Base-by-base conservation (phyloP, 805 yeast genomes). In the Candida sithepensis region DNA sequence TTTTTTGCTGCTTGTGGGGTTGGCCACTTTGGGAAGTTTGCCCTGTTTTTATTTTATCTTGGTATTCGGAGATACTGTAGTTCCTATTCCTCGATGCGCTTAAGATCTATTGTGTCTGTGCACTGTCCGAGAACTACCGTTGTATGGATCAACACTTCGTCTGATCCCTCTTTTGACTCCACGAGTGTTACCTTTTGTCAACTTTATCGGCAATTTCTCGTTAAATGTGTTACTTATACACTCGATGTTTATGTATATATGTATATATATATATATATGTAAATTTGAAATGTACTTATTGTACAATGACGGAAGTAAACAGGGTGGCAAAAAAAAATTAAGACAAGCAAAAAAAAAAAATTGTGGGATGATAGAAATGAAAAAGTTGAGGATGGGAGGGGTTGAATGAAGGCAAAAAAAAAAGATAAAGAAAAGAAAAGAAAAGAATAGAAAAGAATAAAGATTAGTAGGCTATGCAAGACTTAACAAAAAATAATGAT, bases 221-320 rank as follows among this genome's bases (percentile, higher is more conserved):
- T n/a, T n/a, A n/a, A n/a, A n/a, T n/a, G n/a, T n/a, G n/a, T n/a
- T n/a, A n/a, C n/a, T n/a, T n/a, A n/a, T n/a, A n/a, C n/a, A n/a
- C n/a, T n/a, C n/a, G 10, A 24, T 10, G 10, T 7, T 24, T 24
- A 24, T 24, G 34, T 30, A 14, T 30, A 5, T 30, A 30, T 30
- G 14, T 30, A 5, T 18, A 18, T 34, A 34, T 24, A 24, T 24
- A n/a, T 30, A 14, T 30, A 5, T 30, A 30, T 30, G 14, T 30
- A 5, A 7, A 18, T 34, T 34, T 34, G 38, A 24, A 24, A 24
- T 10, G 8, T 34, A 34, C 16, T 19, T 16, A 34, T 8, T 34
- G 38, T 34, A 34, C 38, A n/a, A 16, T 34, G 36, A 36, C 18
- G 43, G 39, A 22, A 18, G 41, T 45, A 41, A n/a, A 12, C 43